Evolutionary conservation across 129 eudicot genomes (phyloP).

Genomic region (Escallonia herrerae): DNA sequence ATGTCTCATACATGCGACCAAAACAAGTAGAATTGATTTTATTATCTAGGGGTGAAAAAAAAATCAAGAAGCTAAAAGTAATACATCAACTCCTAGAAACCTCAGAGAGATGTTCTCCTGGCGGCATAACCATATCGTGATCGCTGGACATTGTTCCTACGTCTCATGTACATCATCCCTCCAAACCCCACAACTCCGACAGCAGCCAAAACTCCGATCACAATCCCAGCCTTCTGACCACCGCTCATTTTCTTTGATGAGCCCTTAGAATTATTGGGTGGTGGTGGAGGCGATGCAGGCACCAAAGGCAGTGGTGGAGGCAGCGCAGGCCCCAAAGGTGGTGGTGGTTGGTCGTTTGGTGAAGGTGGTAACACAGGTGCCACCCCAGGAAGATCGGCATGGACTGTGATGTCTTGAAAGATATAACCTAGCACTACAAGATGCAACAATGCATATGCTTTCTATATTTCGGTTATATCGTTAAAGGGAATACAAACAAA

Average conservation of each 20-base stretch:
- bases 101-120: constrained; percentile 19
- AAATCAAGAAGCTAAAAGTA: too few species aligned
- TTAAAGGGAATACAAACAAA: too few species aligned
- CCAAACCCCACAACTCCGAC: constrained; percentile 28
- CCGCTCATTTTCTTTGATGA: constrained; percentile 32
- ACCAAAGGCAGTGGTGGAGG: not conserved
- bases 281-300: not conserved
- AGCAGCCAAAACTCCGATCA: constrained; percentile 39
- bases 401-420: too few species aligned
- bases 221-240: constrained; percentile 42
- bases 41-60: too few species aligned
- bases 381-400: not conserved
- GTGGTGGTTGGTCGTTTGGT: too few species aligned
- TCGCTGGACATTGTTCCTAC: constrained; percentile 35
- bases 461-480: too few species aligned
- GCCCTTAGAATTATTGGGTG: not conserved
- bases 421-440: not conserved
- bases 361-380: not conserved
- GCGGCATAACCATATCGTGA: constrained; percentile 25
- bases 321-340: too few species aligned
- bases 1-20: too few species aligned
- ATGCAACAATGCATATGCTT: too few species aligned
- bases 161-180: constrained; percentile 39
- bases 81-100: too few species aligned
- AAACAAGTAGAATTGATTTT: too few species aligned